Evolutionary conservation across 306 rosid genomes (phyloP).

Genomic region (Trifolium repens): DNA sequence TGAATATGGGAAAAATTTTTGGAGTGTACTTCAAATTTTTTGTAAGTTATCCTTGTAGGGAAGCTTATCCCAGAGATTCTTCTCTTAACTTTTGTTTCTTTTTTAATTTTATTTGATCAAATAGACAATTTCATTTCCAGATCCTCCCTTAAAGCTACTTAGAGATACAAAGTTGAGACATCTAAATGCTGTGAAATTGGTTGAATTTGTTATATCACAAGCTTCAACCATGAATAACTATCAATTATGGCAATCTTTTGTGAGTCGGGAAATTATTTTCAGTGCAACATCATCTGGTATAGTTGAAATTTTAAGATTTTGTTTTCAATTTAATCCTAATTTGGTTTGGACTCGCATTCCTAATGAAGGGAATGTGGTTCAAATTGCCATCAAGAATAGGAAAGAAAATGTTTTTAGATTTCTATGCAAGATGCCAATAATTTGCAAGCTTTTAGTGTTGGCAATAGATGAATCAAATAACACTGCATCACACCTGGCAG

Average conservation of each 20-base stretch:
- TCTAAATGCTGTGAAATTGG: conserved; percentile 46
- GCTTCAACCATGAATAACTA: conserved; percentile 21
- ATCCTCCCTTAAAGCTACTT: conserved; percentile 44
- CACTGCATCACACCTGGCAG: conserved; percentile 45
- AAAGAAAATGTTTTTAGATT: too few relatives aligned
- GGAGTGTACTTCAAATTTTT: conserved; percentile 37
- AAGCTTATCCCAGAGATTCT: not conserved
- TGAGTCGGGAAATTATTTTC: conserved; percentile 30
- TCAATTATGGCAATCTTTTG: conserved; percentile 43
- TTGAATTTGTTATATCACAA: conserved; percentile 41
- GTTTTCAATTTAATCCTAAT: too few relatives aligned
- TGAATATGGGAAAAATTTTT: conserved; percentile 38
- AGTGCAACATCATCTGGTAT: not conserved
- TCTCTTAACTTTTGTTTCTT: not conserved
- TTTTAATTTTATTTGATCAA: conserved; percentile 1
- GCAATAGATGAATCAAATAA: too few relatives aligned
- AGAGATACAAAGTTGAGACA: conserved; percentile 57
- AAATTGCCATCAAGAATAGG: too few relatives aligned
- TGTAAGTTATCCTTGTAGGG: conserved; percentile 23
- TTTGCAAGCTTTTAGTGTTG: too few relatives aligned
- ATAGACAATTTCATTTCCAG: conserved; percentile 43
- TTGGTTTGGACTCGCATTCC: too few relatives aligned
- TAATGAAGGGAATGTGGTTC: too few relatives aligned
- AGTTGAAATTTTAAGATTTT: too few relatives aligned
- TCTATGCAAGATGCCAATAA: too few relatives aligned